Conservation (phyloP, 2,329 filamentous ascomycete genomes). For the Pseudogymnoascus sp. region DNA sequence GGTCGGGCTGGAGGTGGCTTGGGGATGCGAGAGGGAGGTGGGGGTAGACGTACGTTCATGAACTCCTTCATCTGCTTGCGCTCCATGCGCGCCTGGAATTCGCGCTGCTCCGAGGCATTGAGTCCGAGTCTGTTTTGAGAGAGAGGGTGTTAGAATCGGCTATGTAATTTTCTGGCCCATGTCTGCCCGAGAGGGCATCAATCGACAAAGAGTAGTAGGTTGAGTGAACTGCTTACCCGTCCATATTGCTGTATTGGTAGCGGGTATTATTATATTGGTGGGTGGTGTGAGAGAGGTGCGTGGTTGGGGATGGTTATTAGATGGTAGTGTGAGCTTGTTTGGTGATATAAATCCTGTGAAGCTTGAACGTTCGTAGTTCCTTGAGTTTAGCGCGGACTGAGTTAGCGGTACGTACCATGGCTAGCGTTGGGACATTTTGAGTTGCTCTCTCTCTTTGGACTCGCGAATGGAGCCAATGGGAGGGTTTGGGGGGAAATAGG, state of each 20-base stretch:
- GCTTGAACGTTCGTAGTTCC: slow-evolving; percentile 10
- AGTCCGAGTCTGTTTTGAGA: slow-evolving; percentile 23
- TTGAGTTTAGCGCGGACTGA: not conserved
- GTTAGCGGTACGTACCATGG: slow-evolving; percentile 1
- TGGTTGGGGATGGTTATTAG: not conserved
- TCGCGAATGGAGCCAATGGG: not conserved
- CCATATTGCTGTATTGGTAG: slow-evolving; percentile 34
- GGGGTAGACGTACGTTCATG: slow-evolving; percentile 67
- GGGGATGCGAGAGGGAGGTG: not conserved
- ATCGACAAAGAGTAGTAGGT: not conserved
- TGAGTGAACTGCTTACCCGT: slow-evolving; percentile 23
- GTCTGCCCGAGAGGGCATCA: not conserved
- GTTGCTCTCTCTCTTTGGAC: not conserved
- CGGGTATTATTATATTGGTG: not conserved
- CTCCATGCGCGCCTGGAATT: slow-evolving; percentile 91
- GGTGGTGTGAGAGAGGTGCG: not conserved
- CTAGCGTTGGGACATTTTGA: not conserved
- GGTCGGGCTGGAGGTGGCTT: not conserved
- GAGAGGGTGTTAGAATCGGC: not conserved
- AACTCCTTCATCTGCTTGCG: slow-evolving; percentile 99
- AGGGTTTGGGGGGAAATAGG: not conserved
- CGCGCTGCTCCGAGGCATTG: slow-evolving; percentile 66
- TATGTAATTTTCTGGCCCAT: slow-evolving; percentile 1
- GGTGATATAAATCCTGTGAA: slow-evolving; percentile 5
- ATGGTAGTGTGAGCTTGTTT: slow-evolving; percentile 3